phyloP scores from a whole-genome alignment of 2,329 filamentous ascomycete species.

The Coleophoma eucalyptorum region DNA sequence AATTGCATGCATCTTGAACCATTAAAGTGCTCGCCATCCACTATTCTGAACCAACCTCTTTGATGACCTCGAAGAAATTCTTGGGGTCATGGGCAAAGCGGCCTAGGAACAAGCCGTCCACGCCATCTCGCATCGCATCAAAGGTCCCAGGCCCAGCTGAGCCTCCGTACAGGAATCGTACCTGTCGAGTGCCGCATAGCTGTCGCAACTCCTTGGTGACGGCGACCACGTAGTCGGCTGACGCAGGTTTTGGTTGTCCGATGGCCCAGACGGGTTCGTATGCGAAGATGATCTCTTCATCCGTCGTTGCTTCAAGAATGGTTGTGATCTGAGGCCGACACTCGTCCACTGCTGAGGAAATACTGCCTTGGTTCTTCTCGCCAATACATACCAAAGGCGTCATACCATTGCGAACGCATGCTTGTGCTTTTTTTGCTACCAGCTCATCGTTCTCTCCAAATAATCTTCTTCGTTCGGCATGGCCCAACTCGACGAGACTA shows the following conservation, averaged over 20 bases:
- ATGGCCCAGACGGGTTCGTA: constrained; percentile 93
- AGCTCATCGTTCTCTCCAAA: constrained; percentile 72
- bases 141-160: constrained; percentile 80
- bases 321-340: constrained; percentile 62
- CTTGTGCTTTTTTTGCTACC: constrained; percentile 66
- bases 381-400: constrained; percentile 79
- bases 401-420: constrained; percentile 65
- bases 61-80: constrained; percentile 67
- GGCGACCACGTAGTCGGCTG: constrained; percentile 65
- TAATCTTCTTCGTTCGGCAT: constrained; percentile 70
- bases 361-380: constrained; percentile 51
- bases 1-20: no score
- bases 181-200: constrained; percentile 58
- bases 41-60: constrained; percentile 50
- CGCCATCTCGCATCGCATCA: constrained; percentile 58
- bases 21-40: no score
- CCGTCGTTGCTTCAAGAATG: constrained; percentile 59
- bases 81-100: constrained; percentile 76
- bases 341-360: constrained; percentile 59
- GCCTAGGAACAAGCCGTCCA: constrained; percentile 80
- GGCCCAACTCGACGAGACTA: constrained; percentile 72
- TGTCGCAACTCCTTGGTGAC: constrained; percentile 37
- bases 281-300: constrained; percentile 68
- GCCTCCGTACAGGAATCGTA: constrained; percentile 76
- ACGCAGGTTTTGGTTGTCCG: constrained; percentile 68